Evolutionary conservation across 1,284 basidiomycete species (phyloP).

Genomic region (Omphalotus olearius): DNA sequence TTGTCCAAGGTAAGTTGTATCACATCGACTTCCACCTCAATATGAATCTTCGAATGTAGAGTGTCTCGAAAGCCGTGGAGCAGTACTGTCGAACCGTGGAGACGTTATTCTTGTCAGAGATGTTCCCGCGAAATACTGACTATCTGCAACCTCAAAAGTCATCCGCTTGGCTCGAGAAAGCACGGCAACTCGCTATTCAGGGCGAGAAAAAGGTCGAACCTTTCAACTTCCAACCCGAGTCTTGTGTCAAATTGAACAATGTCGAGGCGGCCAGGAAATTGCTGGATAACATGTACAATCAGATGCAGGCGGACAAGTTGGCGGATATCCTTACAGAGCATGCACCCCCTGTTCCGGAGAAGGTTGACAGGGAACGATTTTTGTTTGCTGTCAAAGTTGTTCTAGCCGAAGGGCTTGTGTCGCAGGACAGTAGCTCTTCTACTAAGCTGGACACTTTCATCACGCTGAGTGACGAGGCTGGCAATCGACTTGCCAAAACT

Average conservation of each 20-base stretch:
- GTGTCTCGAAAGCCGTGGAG: conserved; percentile 87
- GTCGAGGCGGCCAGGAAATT: conserved; percentile 89
- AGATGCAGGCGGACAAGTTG: conserved; percentile 88
- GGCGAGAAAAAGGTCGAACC: conserved; percentile 90
- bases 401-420: conserved; percentile 80
- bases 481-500: conserved; percentile 90
- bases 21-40: background rate
- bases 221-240: conserved; percentile 92
- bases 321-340: conserved; percentile 58
- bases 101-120: conserved; percentile 87
- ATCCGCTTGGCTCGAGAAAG: conserved; percentile 93
- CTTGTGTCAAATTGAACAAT: conserved; percentile 98
- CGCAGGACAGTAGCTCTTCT: conserved; percentile 66
- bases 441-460: conserved; percentile 87
- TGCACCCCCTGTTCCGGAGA: conserved; percentile 68
- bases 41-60: conserved; percentile 46
- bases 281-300: conserved; percentile 91
- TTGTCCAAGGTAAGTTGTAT: conserved; percentile 66
- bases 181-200: conserved; percentile 71
- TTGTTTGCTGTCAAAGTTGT: conserved; percentile 95
- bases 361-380: conserved; percentile 61
- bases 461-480: conserved; percentile 90
- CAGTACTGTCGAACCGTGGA: conserved; percentile 90
- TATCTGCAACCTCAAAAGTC: conserved; percentile 79
- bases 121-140: conserved; percentile 83